These are phyloP conservation scores for Arachis hypogaea DNA, from an alignment of 306 rosid species.

Conservation along the genomic window DNA sequence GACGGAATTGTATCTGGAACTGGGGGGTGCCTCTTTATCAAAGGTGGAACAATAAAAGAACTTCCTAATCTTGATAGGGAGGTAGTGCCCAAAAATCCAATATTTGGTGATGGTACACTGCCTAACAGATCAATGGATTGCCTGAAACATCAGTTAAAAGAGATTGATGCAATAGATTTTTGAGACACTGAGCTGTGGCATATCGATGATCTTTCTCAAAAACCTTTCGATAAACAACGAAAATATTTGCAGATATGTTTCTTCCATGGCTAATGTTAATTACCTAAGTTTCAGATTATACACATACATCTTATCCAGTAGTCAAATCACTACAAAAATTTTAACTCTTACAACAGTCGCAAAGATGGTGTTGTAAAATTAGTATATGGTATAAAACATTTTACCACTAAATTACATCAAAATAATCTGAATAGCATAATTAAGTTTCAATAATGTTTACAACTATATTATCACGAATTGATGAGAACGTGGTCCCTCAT, in stretches of 20 bases:
- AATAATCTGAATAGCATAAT: too few relatives aligned
- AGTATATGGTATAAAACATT: too few relatives aligned
- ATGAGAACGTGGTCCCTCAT: too few relatives aligned
- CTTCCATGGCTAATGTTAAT: neutral
- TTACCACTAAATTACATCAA: too few relatives aligned
- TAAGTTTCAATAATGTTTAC: too few relatives aligned
- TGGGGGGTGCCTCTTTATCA: slow-evolving; percentile 70
- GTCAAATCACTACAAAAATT: too few relatives aligned
- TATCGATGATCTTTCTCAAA: slow-evolving; percentile 3
- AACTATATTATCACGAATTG: too few relatives aligned
- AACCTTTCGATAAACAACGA: neutral
- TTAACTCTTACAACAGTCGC: too few relatives aligned
- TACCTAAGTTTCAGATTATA: neutral
- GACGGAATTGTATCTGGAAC: slow-evolving; percentile 64
- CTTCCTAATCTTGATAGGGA: slow-evolving; percentile 72
- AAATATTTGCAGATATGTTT: slow-evolving; percentile 7
- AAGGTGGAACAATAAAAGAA: slow-evolving; percentile 70
- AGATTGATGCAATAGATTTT: slow-evolving; percentile 2
- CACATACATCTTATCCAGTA: neutral
- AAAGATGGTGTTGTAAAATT: too few relatives aligned
- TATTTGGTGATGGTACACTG: slow-evolving; percentile 81
- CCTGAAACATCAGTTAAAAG: slow-evolving; percentile 54
- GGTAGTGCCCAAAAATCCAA: slow-evolving; percentile 77
- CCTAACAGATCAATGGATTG: slow-evolving; percentile 92
- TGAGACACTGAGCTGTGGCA: neutral